Evolutionary conservation across 1,284 basidiomycete species (phyloP).

Genomic region (Laetiporus sulphureus): DNA sequence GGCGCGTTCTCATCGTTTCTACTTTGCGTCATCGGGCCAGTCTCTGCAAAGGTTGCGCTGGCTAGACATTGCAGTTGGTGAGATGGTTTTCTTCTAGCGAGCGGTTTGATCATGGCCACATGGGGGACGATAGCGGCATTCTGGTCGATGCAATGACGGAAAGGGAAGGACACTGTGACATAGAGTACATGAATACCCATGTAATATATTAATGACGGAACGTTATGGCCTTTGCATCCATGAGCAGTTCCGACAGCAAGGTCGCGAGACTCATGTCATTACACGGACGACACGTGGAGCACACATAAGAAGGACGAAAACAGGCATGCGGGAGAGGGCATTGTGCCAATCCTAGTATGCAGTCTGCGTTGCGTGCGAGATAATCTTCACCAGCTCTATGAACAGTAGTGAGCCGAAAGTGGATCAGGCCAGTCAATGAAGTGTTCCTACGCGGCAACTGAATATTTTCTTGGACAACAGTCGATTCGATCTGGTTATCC

Average conservation of each 20-base stretch:
- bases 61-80: slow-evolving; percentile 37
- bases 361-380: slow-evolving; percentile 57
- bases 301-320: too few species aligned
- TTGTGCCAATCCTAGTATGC: too few species aligned
- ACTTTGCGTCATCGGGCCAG: slow-evolving; percentile 77
- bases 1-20: slow-evolving; percentile 85
- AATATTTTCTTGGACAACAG: slow-evolving; percentile 89
- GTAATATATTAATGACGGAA: not conserved
- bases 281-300: too few species aligned
- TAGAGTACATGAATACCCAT: not conserved
- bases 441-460: slow-evolving; percentile 77
- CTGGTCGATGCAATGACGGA: slow-evolving; percentile 13
- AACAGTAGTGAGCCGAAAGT: not conserved
- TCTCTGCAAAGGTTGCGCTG: slow-evolving; percentile 57
- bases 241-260: too few species aligned
- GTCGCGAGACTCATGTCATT: too few species aligned
- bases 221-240: too few species aligned
- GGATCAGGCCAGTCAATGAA: not conserved
- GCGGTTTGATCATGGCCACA: slow-evolving; percentile 60
- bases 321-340: too few species aligned
- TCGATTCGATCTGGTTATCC: slow-evolving; percentile 94
- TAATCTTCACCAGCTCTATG: slow-evolving; percentile 79
- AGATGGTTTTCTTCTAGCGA: slow-evolving; percentile 52
- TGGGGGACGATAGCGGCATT: slow-evolving; percentile 79
- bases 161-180: not conserved